phyloP scores from a whole-genome alignment of 2,329 filamentous ascomycete genomes.

The Botrytis byssoidea region DNA sequence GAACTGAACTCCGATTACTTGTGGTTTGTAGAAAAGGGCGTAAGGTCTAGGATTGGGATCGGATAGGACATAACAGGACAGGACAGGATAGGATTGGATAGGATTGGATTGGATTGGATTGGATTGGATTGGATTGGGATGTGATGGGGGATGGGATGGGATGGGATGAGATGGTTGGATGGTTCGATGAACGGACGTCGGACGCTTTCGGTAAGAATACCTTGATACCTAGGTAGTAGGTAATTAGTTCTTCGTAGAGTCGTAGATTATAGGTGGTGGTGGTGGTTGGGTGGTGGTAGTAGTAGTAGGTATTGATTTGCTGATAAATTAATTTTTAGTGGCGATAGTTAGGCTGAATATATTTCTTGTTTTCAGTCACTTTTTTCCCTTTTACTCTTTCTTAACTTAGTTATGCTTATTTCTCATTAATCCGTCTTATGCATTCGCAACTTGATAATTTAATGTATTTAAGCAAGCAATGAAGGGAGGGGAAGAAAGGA shows the following conservation, averaged over 20 bases:
- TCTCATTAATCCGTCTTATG: background rate
- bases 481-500: background rate
- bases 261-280: background rate
- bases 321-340: background rate
- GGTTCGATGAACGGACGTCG: conserved; percentile 2
- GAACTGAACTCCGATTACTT: background rate
- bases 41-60: background rate
- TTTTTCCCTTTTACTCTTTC: background rate
- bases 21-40: conserved; percentile 1
- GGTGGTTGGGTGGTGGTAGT: too few species aligned
- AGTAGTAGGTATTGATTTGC: background rate
- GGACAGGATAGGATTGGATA: background rate
- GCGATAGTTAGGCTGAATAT: background rate
- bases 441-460: background rate
- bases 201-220: background rate
- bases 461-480: background rate
- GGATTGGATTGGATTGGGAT: background rate
- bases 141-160: background rate
- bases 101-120: background rate
- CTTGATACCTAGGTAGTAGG: background rate
- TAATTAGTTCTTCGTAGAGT: too few species aligned
- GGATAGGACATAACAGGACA: background rate
- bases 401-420: too few species aligned
- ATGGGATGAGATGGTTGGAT: background rate
- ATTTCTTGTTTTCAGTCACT: background rate